Evolutionary conservation across 805 yeast genomes (phyloP).

Genomic region (Millerozyma acaciae): DNA sequence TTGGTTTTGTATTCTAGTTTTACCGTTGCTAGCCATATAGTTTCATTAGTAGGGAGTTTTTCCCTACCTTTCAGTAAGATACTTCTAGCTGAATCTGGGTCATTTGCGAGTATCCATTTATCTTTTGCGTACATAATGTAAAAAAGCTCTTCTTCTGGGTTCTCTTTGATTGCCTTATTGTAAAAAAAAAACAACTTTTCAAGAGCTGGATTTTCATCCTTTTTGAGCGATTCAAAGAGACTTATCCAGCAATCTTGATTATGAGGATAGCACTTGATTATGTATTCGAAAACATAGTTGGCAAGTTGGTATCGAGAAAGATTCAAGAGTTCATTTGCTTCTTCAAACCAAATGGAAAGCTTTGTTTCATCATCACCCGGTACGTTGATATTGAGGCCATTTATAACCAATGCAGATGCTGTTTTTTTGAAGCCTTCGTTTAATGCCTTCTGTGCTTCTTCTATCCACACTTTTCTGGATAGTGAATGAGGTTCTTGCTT

Average conservation of each 20-base stretch:
- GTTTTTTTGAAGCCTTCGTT: slow-evolving; percentile 42
- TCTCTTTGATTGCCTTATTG: slow-evolving; percentile 47
- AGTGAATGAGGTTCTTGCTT: slow-evolving; percentile 9
- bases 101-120: slow-evolving; percentile 47
- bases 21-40: slow-evolving; percentile 68
- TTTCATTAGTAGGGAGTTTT: slow-evolving; percentile 43
- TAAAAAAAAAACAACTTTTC: slow-evolving; percentile 32
- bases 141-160: slow-evolving; percentile 49
- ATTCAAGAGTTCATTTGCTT: slow-evolving; percentile 27
- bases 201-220: slow-evolving; percentile 14
- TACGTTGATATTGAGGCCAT: slow-evolving; percentile 30
- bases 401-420: slow-evolving; percentile 50
- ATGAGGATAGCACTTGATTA: slow-evolving; percentile 46
- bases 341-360: slow-evolving; percentile 14
- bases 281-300: slow-evolving; percentile 44
- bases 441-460: slow-evolving; percentile 53
- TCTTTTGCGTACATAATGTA: slow-evolving; percentile 73
- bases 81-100: slow-evolving; percentile 48
- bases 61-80: slow-evolving; percentile 49
- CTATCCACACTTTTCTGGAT: slow-evolving; percentile 48
- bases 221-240: slow-evolving; percentile 33
- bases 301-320: slow-evolving; percentile 32
- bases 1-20: slow-evolving; percentile 53
- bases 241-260: slow-evolving; percentile 46
- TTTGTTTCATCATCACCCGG: slow-evolving; percentile 9